A percentile compares a stretch with the other conserved stretches of the same genome.
Evolutionary conservation across 1,139 yeast species (phyloP).

Genomic region (Yamadazyma dendronema): DNA sequence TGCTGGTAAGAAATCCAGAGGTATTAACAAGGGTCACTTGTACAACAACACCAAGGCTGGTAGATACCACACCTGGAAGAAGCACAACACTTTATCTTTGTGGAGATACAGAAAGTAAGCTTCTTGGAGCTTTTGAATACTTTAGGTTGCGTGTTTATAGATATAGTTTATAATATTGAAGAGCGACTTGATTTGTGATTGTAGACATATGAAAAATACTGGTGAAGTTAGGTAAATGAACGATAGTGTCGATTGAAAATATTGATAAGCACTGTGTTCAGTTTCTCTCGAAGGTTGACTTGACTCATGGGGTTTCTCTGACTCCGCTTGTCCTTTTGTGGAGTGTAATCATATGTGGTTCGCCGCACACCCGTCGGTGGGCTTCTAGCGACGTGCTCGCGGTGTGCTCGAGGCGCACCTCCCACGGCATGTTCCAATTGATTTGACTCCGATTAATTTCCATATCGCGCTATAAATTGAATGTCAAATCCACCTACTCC

Average conservation of each 20-base stretch:
- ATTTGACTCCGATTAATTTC: slow-evolving; percentile 4
- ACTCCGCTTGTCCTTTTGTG: neutral
- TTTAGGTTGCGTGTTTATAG: neutral
- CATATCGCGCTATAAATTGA: neutral
- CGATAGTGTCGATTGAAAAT: no score
- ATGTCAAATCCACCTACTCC: neutral
- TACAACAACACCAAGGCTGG: slow-evolving; percentile 98
- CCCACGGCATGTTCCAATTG: no score
- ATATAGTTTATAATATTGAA: slow-evolving; percentile 2
- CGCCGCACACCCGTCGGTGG: no score
- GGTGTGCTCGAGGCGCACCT: no score
- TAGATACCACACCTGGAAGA: slow-evolving; percentile 99
- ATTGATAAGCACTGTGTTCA: no score
- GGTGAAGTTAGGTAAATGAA: neutral
- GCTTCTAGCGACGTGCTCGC: no score
- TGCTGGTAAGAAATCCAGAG: slow-evolving; percentile 99
- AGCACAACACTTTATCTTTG: slow-evolving; percentile 96
- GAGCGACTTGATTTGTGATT: neutral
- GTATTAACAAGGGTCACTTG: slow-evolving; percentile 99
- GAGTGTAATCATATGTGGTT: no score
- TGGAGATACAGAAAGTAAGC: slow-evolving; percentile 99
- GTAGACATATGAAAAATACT: neutral
- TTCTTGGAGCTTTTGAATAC: slow-evolving; percentile 3
- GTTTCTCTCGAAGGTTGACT: no score
- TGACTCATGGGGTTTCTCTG: neutral